phyloP scores from a whole-genome alignment of 208 protist genomes.

The Phytomonas sp. region DNA sequence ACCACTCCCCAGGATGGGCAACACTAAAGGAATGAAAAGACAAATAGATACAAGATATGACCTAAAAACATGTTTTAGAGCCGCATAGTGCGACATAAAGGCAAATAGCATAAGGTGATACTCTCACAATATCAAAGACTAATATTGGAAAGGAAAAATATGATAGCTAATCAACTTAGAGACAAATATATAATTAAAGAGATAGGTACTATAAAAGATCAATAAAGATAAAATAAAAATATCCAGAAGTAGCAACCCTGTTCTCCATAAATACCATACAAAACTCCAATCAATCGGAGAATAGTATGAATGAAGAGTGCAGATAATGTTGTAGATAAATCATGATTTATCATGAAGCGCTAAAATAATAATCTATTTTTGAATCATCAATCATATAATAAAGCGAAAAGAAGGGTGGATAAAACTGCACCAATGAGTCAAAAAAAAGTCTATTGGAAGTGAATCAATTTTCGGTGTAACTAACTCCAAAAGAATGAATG shows the following conservation, averaged over 20 bases:
- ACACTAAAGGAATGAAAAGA: not conserved
- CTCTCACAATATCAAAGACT: slow-evolving; percentile 3
- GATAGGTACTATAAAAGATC: slow-evolving; percentile 8
- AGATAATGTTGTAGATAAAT: not conserved
- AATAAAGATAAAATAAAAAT: not conserved
- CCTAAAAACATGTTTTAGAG: not conserved
- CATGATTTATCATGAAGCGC: not conserved
- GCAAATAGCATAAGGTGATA: not conserved
- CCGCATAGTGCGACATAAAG: not conserved
- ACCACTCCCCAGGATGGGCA: slow-evolving; percentile 1
- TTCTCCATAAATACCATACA: slow-evolving; percentile 1
- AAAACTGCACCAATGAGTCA: not conserved
- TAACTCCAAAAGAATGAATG: not conserved
- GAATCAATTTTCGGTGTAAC: not conserved
- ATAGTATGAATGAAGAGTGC: not conserved
- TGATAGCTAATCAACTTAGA: not conserved
- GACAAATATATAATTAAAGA: slow-evolving; percentile 7
- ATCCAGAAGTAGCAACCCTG: not conserved
- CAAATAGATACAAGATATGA: not conserved
- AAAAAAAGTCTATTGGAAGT: not conserved
- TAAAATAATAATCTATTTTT: slow-evolving; percentile 1
- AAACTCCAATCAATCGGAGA: not conserved
- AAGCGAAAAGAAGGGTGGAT: not conserved
- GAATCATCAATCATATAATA: not conserved
- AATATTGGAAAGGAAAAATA: slow-evolving; percentile 6